A percentile compares a stretch with the other conserved stretches of the same genome.
phyloP scores from a whole-genome alignment of 495 filamentous ascomycete genomes.

The Podospora pseudoanserina region DNA sequence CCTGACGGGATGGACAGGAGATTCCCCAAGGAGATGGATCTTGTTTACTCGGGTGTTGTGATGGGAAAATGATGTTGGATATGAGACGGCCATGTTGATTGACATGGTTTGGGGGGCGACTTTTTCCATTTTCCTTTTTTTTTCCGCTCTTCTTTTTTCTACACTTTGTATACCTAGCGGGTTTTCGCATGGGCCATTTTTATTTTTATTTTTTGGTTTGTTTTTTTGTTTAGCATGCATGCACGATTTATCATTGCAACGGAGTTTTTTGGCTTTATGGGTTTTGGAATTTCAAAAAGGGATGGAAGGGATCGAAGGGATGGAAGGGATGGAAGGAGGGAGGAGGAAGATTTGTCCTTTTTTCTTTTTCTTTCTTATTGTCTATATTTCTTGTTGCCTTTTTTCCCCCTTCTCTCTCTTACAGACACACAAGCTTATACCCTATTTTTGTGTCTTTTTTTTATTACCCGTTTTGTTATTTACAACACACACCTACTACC shows the following conservation, averaged over 20 bases:
- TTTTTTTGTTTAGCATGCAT: background rate
- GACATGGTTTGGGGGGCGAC: background rate
- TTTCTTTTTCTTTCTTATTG: background rate
- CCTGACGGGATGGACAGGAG: conserved; percentile 22
- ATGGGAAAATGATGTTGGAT: background rate
- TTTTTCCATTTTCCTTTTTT: too few relatives aligned
- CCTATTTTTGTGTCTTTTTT: background rate
- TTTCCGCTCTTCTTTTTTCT: background rate
- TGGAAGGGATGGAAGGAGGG: background rate
- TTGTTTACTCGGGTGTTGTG: conserved; percentile 18
- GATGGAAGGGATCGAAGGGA: too few relatives aligned
- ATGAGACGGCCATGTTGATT: background rate
- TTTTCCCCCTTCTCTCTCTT: background rate
- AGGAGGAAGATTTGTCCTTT: background rate
- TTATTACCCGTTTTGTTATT: background rate
- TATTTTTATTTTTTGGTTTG: background rate
- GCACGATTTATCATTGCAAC: background rate
- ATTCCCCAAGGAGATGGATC: conserved; percentile 31
- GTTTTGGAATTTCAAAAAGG: background rate
- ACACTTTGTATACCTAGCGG: background rate
- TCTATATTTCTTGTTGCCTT: background rate
- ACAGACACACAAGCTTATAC: background rate
- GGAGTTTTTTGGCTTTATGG: background rate
- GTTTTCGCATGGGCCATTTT: background rate
- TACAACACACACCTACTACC: background rate